Conservation (phyloP, 768 basidiomycete species). For the Amanita pallidorosea region DNA sequence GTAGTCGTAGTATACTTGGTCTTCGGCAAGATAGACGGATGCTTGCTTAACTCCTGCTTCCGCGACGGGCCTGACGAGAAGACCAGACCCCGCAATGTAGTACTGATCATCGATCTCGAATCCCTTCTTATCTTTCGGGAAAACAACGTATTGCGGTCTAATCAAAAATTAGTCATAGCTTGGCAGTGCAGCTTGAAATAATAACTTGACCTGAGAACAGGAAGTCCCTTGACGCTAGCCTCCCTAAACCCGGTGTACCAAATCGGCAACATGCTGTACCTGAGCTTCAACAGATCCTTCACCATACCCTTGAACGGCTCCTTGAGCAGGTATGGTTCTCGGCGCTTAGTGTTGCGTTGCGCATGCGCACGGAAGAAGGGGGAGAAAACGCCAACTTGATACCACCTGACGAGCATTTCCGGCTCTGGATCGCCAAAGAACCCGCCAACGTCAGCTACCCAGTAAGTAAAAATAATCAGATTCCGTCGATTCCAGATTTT, state of each 20-base stretch:
- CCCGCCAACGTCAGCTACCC: conserved; percentile 89
- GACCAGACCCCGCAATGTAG: conserved; percentile 78
- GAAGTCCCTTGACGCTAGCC: conserved; percentile 69
- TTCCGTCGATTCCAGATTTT: neutral
- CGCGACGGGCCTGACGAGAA: conserved; percentile 86
- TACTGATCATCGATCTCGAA: conserved; percentile 92
- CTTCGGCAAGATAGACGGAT: conserved; percentile 88
- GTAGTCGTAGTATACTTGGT: conserved; percentile 94
- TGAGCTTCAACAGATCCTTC: conserved; percentile 63
- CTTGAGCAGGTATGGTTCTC: conserved; percentile 88
- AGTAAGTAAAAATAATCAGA: neutral
- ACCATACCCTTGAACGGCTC: conserved; percentile 83
- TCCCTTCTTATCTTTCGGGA: conserved; percentile 78
- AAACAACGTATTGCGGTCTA: conserved; percentile 91
- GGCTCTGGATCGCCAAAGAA: conserved; percentile 96
- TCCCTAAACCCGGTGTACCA: conserved; percentile 98
- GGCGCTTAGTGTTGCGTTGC: conserved; percentile 92
- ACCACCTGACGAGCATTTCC: conserved; percentile 96
- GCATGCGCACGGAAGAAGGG: conserved; percentile 99
- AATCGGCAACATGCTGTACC: conserved; percentile 81
- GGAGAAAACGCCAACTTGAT: conserved; percentile 87
- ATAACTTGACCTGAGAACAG: conserved; percentile 66
- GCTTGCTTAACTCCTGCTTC: conserved; percentile 58
- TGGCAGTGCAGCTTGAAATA: neutral
- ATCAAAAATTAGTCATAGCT: neutral